Evolutionary conservation across 305 asterid genomes (phyloP).

Genomic region (Fraxinus sp.): DNA sequence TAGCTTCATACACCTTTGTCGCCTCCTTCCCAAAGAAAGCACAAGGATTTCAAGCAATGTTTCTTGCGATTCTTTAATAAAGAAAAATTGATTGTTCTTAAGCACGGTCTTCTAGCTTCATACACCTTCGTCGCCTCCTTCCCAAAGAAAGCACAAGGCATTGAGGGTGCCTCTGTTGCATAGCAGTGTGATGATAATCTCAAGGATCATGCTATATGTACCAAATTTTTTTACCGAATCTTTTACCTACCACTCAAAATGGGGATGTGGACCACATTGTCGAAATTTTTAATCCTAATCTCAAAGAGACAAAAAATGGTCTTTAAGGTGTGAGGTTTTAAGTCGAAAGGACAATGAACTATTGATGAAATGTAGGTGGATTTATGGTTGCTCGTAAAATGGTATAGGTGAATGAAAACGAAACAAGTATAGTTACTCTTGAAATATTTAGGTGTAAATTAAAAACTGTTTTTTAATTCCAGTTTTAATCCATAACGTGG

Average conservation of each 20-base stretch:
- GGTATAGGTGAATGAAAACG: neutral
- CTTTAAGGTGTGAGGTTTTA: neutral
- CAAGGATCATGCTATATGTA: too few relatives aligned
- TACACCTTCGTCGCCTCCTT: neutral
- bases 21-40: too few relatives aligned
- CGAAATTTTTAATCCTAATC: too few relatives aligned
- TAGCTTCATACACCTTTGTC: too few relatives aligned
- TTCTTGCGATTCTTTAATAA: neutral
- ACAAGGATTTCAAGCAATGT: neutral
- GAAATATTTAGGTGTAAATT: neutral
- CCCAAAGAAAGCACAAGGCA: neutral
- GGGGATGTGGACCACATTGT: too few relatives aligned
- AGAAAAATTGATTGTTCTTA: neutral
- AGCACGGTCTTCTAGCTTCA: neutral
- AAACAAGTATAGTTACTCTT: neutral
- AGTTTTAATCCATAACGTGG: neutral
- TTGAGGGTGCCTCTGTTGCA: neutral
- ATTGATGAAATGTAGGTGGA: neutral
- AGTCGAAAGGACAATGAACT: neutral
- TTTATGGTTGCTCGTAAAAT: neutral
- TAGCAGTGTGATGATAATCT: neutral
- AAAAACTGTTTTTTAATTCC: neutral
- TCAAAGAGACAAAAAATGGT: neutral
- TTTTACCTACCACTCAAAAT: too few relatives aligned
- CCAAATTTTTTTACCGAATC: too few relatives aligned